Evolutionary conservation across 208 protist genomes (phyloP).

Genomic region (Wallacemonas sp.): DNA sequence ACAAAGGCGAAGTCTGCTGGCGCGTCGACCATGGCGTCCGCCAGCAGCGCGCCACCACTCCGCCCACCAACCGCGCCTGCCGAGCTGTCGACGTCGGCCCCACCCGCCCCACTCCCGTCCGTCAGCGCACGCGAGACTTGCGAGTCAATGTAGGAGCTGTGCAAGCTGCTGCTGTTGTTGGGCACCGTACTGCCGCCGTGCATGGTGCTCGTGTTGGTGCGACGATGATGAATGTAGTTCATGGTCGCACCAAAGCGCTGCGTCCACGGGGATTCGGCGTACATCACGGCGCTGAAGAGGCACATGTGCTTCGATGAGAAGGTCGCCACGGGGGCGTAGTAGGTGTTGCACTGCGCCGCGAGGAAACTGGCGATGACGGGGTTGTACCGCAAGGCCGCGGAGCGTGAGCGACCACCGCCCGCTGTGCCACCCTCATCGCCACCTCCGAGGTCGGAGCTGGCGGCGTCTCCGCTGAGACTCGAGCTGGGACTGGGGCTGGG

Average conservation of each 20-base stretch:
- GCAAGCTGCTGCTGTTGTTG: background rate
- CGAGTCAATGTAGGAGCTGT: background rate
- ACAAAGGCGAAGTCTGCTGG: conserved; percentile 59
- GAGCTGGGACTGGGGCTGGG: background rate
- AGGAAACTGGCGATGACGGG: conserved; percentile 38
- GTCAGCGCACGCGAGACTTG: background rate
- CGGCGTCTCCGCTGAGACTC: background rate
- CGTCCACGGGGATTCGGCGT: conserved; percentile 58
- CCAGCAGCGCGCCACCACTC: conserved; percentile 5
- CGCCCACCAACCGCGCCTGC: background rate
- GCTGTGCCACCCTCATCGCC: background rate
- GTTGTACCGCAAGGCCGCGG: conserved; percentile 43
- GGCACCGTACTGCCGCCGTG: too few species aligned
- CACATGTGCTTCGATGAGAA: conserved; percentile 75
- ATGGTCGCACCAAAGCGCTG: conserved; percentile 38
- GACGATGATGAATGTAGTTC: conserved; percentile 25
- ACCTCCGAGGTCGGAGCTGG: background rate
- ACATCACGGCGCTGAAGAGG: conserved; percentile 74
- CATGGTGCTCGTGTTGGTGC: too few species aligned
- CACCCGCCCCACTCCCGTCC: background rate
- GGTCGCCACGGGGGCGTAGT: conserved; percentile 39
- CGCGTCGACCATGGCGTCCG: conserved; percentile 44
- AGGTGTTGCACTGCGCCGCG: conserved; percentile 54
- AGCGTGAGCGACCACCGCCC: conserved; percentile 1
- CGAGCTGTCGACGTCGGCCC: background rate